Percentiles rank a stretch among this genome's conserved stretches.
These are phyloP conservation scores for Hibiscus syriacus DNA, from an alignment of 345 rosid species.

Conservation along the genomic window DNA sequence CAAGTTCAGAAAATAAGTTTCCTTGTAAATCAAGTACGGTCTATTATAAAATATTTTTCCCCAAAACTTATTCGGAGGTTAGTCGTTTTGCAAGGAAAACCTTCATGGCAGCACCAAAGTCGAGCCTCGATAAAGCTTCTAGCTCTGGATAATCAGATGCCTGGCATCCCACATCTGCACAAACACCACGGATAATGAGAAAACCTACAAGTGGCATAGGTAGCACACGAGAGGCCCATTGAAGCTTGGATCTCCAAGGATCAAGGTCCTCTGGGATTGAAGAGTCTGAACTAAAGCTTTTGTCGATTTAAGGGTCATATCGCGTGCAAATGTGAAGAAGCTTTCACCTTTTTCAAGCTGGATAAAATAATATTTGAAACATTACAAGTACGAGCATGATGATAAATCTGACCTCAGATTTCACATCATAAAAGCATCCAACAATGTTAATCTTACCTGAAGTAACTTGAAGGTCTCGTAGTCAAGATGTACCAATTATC, in stretches of 20 bases:
- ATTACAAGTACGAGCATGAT: constrained; percentile 10
- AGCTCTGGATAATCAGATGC: constrained; percentile 67
- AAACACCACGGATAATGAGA: constrained; percentile 65
- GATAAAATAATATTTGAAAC: constrained; percentile 13
- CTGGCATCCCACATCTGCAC: constrained; percentile 53
- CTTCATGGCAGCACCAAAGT: constrained; percentile 85
- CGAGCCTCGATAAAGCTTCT: constrained; percentile 79
- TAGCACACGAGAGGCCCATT: constrained; percentile 88
- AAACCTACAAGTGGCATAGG: constrained; percentile 98
- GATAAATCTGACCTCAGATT: not conserved
- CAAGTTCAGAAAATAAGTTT: not conserved
- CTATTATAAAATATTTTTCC: not conserved
- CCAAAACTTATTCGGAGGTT: constrained; percentile 72
- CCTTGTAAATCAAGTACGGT: not conserved
- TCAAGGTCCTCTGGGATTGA: constrained; percentile 57
- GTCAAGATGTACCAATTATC: constrained; percentile 89
- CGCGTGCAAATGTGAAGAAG: constrained; percentile 80
- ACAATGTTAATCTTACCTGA: constrained; percentile 49
- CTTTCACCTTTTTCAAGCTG: constrained; percentile 87
- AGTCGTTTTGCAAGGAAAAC: constrained; percentile 78
- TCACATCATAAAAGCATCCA: no score
- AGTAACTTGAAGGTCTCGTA: constrained; percentile 80
- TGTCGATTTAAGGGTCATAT: constrained; percentile 76
- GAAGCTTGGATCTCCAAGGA: constrained; percentile 85
- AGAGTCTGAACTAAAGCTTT: constrained; percentile 66